Evolutionary conservation across 495 filamentous ascomycete genomes (phyloP), one percentile per base, ranked within the genome.

Genomic region (Entonaema liquescens): DNA sequence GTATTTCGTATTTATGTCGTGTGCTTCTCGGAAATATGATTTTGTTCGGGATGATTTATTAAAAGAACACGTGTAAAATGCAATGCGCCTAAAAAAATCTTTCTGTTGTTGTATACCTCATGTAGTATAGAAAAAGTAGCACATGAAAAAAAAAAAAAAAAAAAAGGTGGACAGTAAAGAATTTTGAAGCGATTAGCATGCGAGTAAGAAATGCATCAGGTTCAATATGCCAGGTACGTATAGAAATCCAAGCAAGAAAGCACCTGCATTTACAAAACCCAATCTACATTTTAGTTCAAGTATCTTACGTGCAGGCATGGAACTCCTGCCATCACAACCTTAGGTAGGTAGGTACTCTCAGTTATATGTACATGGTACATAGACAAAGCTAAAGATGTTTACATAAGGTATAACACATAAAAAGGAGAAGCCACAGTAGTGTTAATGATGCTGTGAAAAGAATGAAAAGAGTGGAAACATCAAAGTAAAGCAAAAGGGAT

Each of bases 11-110:
- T 54, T 67, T 50, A 11, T 55, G 57, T 64, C 69, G 64, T 33
- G 49, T 62, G 70, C 65, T 65, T 5, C 38, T 66, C 7, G 44
- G 50, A 56, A 66, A 53, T 73, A 50, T 44, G 19, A 19, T 65
- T 9, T 35, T 55, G 7, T 29, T 29, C n/a, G 5, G 15, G 15
- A 26, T 23, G 17, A 21, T 21, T 57, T 57, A 15, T 57, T 57
- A 57, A 57, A 47, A 35, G 31, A 57, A 31, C 26, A 57, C 28
- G 53, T 53, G 49, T 53, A 53, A 26, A 29, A 53, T 53, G 3
- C 49, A 29, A 53, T 53, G 3, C 49, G 49, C 17, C 25, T 61
- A 63, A 68, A 63, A 19, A 42, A 52, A 58, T 29, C 52, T n/a
- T 54, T 5, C 23, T 33, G 57, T 42, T 67, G 36, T 11, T 59